Conservation (phyloP, 139 green algal genomes). For the Desmodesmus armatus region DNA sequence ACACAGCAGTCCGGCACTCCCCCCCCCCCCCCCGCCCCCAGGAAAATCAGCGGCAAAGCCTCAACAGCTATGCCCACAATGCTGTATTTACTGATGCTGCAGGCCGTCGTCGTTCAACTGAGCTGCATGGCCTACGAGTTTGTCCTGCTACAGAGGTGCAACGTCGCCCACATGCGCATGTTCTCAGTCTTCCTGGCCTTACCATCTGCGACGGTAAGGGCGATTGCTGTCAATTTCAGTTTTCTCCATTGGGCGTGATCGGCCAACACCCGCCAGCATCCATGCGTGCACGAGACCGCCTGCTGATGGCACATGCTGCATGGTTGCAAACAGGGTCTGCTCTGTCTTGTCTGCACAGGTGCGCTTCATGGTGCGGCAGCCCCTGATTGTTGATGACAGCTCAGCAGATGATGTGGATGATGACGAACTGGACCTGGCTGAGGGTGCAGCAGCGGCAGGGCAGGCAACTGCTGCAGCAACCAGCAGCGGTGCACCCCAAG, state of each 20-base stretch:
- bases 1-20: too few relatives aligned
- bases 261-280: not conserved
- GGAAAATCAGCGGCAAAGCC: too few relatives aligned
- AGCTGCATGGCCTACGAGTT: slow-evolving; percentile 33
- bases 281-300: not conserved
- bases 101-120: slow-evolving; percentile 23
- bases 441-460: not conserved
- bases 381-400: slow-evolving; percentile 1
- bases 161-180: not conserved
- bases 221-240: too few relatives aligned
- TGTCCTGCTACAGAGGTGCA: not conserved
- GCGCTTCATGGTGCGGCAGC: not conserved
- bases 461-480: not conserved
- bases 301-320: not conserved
- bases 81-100: too few relatives aligned
- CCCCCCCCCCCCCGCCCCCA: too few relatives aligned
- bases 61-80: too few relatives aligned
- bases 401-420: not conserved
- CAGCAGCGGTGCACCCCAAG: not conserved
- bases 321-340: not conserved
- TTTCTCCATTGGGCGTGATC: not conserved
- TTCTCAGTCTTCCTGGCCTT: slow-evolving; percentile 45
- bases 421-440: slow-evolving; percentile 19
- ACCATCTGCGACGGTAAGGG: not conserved
- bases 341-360: not conserved